These are phyloP conservation scores for Fraxinus greggii DNA, from an alignment of 305 asterid genomes.

Conservation along the genomic window DNA sequence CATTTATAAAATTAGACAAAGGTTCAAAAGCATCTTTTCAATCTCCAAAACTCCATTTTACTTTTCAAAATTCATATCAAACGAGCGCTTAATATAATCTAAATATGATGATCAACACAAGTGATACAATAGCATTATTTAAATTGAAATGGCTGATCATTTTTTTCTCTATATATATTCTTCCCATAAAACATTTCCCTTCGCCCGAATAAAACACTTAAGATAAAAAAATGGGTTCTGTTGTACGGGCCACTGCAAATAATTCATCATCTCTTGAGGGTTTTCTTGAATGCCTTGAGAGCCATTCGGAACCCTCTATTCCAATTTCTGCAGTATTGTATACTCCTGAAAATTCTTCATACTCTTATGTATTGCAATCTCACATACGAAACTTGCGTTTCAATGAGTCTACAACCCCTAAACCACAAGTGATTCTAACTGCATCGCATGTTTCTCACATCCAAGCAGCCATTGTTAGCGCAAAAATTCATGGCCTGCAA, in stretches of 20 bases:
- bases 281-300: neutral
- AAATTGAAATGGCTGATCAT: too few species aligned
- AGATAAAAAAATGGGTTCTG: neutral
- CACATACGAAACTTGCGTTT: slow-evolving; percentile 11
- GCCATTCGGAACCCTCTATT: neutral
- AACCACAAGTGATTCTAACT: neutral
- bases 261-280: neutral
- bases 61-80: too few species aligned
- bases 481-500: slow-evolving; percentile 3
- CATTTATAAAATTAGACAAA: too few species aligned
- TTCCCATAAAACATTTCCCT: neutral
- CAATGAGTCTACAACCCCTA: neutral
- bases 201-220: neutral
- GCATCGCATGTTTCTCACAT: slow-evolving; percentile 17
- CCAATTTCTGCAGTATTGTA: neutral
- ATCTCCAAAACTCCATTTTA: too few species aligned
- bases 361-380: neutral
- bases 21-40: too few species aligned
- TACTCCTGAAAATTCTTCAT: neutral
- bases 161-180: neutral
- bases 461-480: neutral
- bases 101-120: too few species aligned
- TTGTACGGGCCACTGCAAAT: neutral
- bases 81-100: too few species aligned
- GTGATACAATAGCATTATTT: too few species aligned